phyloP scores from a whole-genome alignment of 2,329 filamentous ascomycete species.

The Clathrospora elynae region DNA sequence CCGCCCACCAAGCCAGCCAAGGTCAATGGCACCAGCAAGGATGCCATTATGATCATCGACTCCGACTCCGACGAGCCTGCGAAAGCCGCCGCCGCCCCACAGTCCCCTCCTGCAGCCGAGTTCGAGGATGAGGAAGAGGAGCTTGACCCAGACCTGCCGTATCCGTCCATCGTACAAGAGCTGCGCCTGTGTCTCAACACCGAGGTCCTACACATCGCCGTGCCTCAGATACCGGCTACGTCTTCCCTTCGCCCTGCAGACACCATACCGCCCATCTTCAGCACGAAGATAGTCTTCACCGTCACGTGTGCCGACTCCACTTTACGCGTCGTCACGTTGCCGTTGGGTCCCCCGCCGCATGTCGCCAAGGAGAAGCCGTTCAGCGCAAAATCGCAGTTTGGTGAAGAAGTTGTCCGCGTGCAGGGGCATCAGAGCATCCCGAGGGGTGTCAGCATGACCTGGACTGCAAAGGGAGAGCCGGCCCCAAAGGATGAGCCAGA shows the following conservation, averaged over 20 bases:
- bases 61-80: constrained; percentile 59
- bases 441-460: constrained; percentile 58
- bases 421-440: constrained; percentile 59
- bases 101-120: constrained; percentile 42
- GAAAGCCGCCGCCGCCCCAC: constrained; percentile 16
- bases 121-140: constrained; percentile 64
- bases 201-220: constrained; percentile 59
- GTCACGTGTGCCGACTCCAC: constrained; percentile 62
- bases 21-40: constrained; percentile 50
- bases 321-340: constrained; percentile 60
- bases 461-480: constrained; percentile 48
- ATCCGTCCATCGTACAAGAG: constrained; percentile 59
- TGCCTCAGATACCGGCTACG: constrained; percentile 49
- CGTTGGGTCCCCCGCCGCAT: constrained; percentile 59
- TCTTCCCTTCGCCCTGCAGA: constrained; percentile 40
- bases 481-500: constrained; percentile 22
- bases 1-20: constrained; percentile 43
- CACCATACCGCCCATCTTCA: constrained; percentile 55
- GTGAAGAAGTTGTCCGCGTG: constrained; percentile 57
- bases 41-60: constrained; percentile 61
- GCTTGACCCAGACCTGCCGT: constrained; percentile 61
- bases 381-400: constrained; percentile 35
- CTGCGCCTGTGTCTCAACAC: constrained; percentile 61
- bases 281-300: constrained; percentile 58
- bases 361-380: constrained; percentile 35